Percentiles rank a stretch among this genome's conserved stretches.
phyloP scores from a whole-genome alignment of 73 alveolate genomes.

The Tetrahymena malaccensis region DNA sequence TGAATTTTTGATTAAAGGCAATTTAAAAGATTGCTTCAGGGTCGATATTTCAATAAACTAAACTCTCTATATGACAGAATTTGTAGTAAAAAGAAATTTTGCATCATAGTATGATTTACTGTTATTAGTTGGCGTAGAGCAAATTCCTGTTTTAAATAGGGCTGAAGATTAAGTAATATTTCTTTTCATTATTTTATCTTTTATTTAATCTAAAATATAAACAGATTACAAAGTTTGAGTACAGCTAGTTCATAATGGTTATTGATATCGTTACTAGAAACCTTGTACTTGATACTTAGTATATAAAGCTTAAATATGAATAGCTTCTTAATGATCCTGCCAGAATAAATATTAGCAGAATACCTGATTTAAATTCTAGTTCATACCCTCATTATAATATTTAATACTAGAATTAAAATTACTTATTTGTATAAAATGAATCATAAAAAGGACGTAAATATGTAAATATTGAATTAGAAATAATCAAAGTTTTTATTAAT shows the following conservation, averaged over 20 bases:
- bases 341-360: neutral
- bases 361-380: neutral
- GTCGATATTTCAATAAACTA: neutral
- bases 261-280: neutral
- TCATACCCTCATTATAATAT: neutral
- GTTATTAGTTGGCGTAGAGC: neutral
- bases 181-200: neutral
- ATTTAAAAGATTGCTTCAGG: neutral
- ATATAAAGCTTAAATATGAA: neutral
- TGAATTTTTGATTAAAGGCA: neutral
- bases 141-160: neutral
- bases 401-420: neutral
- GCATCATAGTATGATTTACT: neutral
- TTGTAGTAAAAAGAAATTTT: neutral
- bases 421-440: too few species aligned
- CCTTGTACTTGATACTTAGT: neutral
- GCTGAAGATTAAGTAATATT: neutral
- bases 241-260: neutral
- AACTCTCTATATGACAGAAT: neutral
- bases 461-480: too few species aligned
- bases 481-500: too few species aligned
- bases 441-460: neutral
- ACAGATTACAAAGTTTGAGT: neutral
- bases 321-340: neutral
- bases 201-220: neutral